Evolutionary conservation across 352 stramenopile species (phyloP), one percentile per base, ranked within the genome.

Genomic region (Globisporangium echinulatum): DNA sequence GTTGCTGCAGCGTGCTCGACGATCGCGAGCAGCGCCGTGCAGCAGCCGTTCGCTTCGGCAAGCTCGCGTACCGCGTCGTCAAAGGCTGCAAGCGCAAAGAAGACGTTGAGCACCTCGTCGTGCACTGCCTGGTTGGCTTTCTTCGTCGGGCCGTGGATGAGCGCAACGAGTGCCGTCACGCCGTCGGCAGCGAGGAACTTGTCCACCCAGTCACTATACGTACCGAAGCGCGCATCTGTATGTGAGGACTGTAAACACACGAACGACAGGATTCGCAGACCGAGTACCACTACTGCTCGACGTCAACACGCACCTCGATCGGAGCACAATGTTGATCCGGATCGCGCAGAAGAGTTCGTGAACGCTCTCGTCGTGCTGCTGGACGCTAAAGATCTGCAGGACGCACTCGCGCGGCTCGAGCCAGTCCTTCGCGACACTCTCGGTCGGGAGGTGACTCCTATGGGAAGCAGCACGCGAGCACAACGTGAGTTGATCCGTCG

Each of bases 291-390:
- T 33, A 33, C 25, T 33, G 25, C 25, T 33, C 25, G 2, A 33
- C 25, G 25, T 33, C 25, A 33, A 33, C 25, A 66, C 61, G 54
- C 59, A 90, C 79, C 68, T 70, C 19, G 72, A 51, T 62, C 72
- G 66, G 0, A 89, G 65, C 17, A 88, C 51, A 5, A 85, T 64
- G 53, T 87, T 89, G 62, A 91, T 78, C 5, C 79, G 77, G 55
- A 89, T 74, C 3, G 77, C 75, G 14, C 75, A 66, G 53, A 80
- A 85, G 36, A 91, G 71, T 42, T 87, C 75, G 11, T 76, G 69
- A 11, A 74, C 47, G 40, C 60, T 67, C 43, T 78, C 68, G 7
- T 60, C 42, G 39, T 83, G 68, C 6, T 64, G 58, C 39, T 81
- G 68, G 15, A 80, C 60, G 7, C 68, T 66, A 5, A 71, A 49